Conservation (phyloP, 2,329 filamentous ascomycete species). For the Chaetomium globosum region DNA sequence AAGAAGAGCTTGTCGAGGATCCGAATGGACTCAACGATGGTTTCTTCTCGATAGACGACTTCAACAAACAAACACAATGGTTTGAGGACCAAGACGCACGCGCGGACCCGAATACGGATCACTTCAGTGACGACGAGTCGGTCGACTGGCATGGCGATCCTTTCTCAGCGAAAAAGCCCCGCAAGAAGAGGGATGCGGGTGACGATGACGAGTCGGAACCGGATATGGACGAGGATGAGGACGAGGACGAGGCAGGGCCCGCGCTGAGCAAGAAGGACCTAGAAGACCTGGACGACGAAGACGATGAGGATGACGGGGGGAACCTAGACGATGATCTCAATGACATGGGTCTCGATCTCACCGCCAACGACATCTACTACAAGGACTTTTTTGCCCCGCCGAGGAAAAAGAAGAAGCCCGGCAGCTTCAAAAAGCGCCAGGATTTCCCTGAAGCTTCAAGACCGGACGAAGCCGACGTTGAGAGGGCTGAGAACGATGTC, state of each 20-base stretch:
- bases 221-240: slow-evolving; percentile 45
- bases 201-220: slow-evolving; percentile 41
- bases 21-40: slow-evolving; percentile 89
- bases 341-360: slow-evolving; percentile 59
- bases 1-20: slow-evolving; percentile 66
- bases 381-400: slow-evolving; percentile 92
- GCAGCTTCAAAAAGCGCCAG: slow-evolving; percentile 48
- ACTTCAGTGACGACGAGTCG: slow-evolving; percentile 79
- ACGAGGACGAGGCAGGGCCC: slow-evolving; percentile 74
- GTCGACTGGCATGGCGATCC: slow-evolving; percentile 87
- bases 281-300: slow-evolving; percentile 70
- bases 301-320: slow-evolving; percentile 62
- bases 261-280: slow-evolving; percentile 81
- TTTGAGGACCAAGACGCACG: slow-evolving; percentile 82
- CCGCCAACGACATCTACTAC: slow-evolving; percentile 88
- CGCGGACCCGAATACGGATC: slow-evolving; percentile 73
- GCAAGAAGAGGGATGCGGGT: slow-evolving; percentile 40
- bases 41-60: slow-evolving; percentile 96
- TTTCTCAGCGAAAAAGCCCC: slow-evolving; percentile 46
- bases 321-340: slow-evolving; percentile 61
- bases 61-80: slow-evolving; percentile 90
- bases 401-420: slow-evolving; percentile 64
- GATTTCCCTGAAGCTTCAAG: slow-evolving; percentile 47
- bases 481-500: slow-evolving; percentile 83
- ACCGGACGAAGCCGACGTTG: slow-evolving; percentile 67